Evolutionary conservation across 2,329 filamentous ascomycete genomes (phyloP).

Genomic region (Diaporthe amygdali): DNA sequence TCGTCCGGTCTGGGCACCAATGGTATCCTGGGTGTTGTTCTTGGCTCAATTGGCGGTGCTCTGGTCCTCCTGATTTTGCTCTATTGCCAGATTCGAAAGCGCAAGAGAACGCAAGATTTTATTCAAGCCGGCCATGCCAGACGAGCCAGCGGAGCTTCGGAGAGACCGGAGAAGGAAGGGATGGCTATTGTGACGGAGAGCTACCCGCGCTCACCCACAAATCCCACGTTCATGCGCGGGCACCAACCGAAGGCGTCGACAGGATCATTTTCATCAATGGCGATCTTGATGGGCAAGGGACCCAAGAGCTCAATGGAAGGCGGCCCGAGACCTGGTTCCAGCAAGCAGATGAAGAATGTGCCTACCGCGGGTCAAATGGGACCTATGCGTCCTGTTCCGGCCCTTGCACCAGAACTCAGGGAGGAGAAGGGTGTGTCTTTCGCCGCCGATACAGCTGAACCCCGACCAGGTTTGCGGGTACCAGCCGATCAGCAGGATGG

Average conservation of each 20-base stretch:
- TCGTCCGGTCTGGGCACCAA: slow-evolving; percentile 42
- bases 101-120: slow-evolving; percentile 60
- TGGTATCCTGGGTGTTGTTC: slow-evolving; percentile 77
- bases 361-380: slow-evolving; percentile 43
- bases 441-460: slow-evolving; percentile 38
- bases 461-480: slow-evolving; percentile 40
- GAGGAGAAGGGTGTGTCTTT: slow-evolving; percentile 49
- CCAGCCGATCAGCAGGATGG: slow-evolving; percentile 44
- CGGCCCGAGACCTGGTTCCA: slow-evolving; percentile 30
- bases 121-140: slow-evolving; percentile 51
- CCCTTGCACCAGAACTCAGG: slow-evolving; percentile 33
- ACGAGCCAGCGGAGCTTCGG: slow-evolving; percentile 45
- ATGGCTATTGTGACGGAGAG: slow-evolving; percentile 53
- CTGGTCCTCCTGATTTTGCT: slow-evolving; percentile 72
- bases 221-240: slow-evolving; percentile 49
- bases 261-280: slow-evolving; percentile 67
- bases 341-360: slow-evolving; percentile 68
- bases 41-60: slow-evolving; percentile 81
- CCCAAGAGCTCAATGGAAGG: slow-evolving; percentile 15
- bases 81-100: slow-evolving; percentile 71
- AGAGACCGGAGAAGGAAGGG: slow-evolving; percentile 60
- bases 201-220: slow-evolving; percentile 37
- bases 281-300: slow-evolving; percentile 68
- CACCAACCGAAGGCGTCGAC: slow-evolving; percentile 60
- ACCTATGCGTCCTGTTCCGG: slow-evolving; percentile 17